These are phyloP conservation scores for Psilocybe azurescens DNA, from an alignment of 768 basidiomycete species.

Conservation along the genomic window DNA sequence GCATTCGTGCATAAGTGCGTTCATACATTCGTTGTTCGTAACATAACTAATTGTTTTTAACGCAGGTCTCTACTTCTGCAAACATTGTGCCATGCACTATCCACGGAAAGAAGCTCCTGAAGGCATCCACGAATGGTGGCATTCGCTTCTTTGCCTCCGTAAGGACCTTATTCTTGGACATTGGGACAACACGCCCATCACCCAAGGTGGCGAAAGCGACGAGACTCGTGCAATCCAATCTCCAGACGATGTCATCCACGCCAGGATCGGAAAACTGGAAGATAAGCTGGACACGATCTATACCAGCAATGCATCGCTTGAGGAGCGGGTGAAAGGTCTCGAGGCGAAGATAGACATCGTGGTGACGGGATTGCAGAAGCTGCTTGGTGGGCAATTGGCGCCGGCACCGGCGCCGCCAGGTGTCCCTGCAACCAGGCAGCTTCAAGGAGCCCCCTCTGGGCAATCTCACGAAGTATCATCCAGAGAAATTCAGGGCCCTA, in stretches of 20 bases:
- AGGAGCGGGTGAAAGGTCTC: background rate
- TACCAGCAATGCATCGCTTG: background rate
- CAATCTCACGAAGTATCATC: background rate
- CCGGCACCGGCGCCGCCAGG: background rate
- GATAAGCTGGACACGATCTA: background rate
- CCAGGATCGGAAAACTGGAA: background rate
- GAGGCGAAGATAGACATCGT: conserved; percentile 6
- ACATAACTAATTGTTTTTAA: background rate
- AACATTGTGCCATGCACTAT: background rate
- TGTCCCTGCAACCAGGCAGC: background rate
- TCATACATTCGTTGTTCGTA: no score
- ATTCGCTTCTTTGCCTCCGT: conserved; percentile 1
- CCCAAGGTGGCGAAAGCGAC: background rate
- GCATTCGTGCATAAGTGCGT: conserved; percentile 3
- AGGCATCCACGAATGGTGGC: conserved; percentile 7
- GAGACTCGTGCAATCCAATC: background rate
- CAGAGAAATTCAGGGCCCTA: background rate
- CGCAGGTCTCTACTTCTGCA: background rate
- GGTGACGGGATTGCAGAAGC: conserved; percentile 3
- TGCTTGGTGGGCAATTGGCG: background rate
- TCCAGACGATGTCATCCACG: background rate
- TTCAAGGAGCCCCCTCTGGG: background rate
- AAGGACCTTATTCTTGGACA: background rate
- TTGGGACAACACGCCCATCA: background rate
- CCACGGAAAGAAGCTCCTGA: background rate